These are phyloP conservation scores for Candida khao-thaluensis DNA, from an alignment of 805 yeast species.

Conservation along the genomic window DNA sequence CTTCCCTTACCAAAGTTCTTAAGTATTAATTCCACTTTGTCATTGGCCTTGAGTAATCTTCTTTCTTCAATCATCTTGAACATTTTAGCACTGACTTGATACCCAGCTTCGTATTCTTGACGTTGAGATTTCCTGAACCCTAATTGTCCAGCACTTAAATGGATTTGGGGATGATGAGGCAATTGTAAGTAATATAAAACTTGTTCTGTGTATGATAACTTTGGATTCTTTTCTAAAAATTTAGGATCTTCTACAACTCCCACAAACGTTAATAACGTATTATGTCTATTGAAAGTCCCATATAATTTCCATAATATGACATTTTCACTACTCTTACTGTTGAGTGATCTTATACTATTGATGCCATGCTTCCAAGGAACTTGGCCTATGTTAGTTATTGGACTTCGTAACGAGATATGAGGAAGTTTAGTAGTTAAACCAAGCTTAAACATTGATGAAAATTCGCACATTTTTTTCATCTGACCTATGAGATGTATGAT, in stretches of 20 bases:
- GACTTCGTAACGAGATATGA: neutral
- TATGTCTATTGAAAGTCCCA: slow-evolving; percentile 76
- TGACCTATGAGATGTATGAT: neutral
- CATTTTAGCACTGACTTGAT: slow-evolving; percentile 74
- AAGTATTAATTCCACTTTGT: slow-evolving; percentile 71
- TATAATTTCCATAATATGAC: slow-evolving; percentile 69
- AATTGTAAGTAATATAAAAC: slow-evolving; percentile 75
- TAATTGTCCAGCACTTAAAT: slow-evolving; percentile 76
- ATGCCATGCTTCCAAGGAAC: neutral
- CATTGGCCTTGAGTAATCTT: slow-evolving; percentile 48
- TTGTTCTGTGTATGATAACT: slow-evolving; percentile 61
- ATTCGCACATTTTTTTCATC: slow-evolving; percentile 3
- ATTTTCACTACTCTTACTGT: slow-evolving; percentile 15
- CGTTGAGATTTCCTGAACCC: slow-evolving; percentile 90
- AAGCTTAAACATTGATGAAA: slow-evolving; percentile 5
- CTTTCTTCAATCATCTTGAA: slow-evolving; percentile 70
- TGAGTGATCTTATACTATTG: neutral
- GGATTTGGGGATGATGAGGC: slow-evolving; percentile 70
- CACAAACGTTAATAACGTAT: slow-evolving; percentile 74
- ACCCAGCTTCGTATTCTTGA: slow-evolving; percentile 91
- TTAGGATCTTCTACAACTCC: slow-evolving; percentile 67
- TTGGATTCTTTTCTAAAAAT: slow-evolving; percentile 54
- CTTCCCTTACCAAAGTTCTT: slow-evolving; percentile 89
- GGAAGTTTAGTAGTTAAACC: slow-evolving; percentile 1
- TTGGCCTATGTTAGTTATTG: neutral